phyloP scores from a whole-genome alignment of 2,329 filamentous ascomycete genomes.

The Penicillium sp. region DNA sequence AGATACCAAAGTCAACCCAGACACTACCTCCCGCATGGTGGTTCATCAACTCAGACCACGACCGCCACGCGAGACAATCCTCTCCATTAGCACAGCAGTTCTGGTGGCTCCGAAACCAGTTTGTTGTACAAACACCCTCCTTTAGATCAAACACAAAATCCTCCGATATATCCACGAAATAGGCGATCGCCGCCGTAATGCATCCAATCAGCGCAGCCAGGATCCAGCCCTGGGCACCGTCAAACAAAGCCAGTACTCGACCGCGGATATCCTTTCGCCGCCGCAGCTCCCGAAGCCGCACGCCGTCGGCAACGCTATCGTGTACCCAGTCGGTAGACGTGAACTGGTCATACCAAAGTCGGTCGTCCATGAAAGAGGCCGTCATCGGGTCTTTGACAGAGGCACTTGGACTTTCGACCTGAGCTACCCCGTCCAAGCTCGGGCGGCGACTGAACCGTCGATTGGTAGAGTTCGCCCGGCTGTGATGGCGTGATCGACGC shows the following conservation, averaged over 20 bases:
- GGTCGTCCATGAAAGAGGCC: constrained; percentile 74
- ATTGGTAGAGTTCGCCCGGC: constrained; percentile 55
- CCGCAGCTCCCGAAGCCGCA: constrained; percentile 81
- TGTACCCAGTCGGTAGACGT: constrained; percentile 98
- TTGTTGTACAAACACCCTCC: constrained; percentile 76
- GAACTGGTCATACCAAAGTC: constrained; percentile 98
- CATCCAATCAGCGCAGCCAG: constrained; percentile 88
- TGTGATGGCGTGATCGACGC: constrained; percentile 51
- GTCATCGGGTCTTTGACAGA: constrained; percentile 60
- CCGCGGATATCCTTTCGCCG: constrained; percentile 83
- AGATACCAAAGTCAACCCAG: constrained; percentile 80
- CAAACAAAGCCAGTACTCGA: constrained; percentile 75
- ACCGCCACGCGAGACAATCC: constrained; percentile 63
- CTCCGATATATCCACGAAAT: constrained; percentile 87
- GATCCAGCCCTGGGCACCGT: constrained; percentile 92
- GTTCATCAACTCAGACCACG: constrained; percentile 69
- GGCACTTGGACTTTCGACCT: constrained; percentile 27
- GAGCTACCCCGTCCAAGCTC: constrained; percentile 59
- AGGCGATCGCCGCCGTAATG: constrained; percentile 82
- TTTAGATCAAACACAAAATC: constrained; percentile 87
- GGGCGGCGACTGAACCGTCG: constrained; percentile 57
- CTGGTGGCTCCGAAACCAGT: constrained; percentile 76
- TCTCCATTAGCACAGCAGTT: constrained; percentile 63
- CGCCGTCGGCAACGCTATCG: constrained; percentile 92
- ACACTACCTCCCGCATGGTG: constrained; percentile 52